phyloP scores from a whole-genome alignment of 345 rosid genomes.

The Linum tenue region DNA sequence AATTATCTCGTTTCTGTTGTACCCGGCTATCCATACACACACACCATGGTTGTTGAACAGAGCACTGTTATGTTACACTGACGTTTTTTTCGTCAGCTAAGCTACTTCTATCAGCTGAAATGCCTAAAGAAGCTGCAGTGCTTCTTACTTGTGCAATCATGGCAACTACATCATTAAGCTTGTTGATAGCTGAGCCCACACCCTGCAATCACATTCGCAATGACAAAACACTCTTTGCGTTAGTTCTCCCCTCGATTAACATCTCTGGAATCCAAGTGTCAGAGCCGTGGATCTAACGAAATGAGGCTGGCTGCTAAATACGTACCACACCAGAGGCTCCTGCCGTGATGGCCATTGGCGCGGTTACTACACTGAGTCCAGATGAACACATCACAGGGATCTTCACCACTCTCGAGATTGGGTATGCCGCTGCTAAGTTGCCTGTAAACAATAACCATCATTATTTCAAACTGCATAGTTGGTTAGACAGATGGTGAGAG shows the following conservation, averaged over 20 bases:
- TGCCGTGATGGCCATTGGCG: slow-evolving; percentile 61
- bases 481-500: too few species aligned
- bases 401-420: slow-evolving; percentile 47
- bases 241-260: neutral
- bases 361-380: slow-evolving; percentile 52
- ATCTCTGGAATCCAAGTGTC: neutral
- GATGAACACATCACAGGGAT: slow-evolving; percentile 59
- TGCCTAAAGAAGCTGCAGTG: slow-evolving; percentile 34
- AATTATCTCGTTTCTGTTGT: too few species aligned
- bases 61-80: too few species aligned
- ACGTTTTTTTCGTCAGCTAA: slow-evolving; percentile 7
- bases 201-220: slow-evolving; percentile 25
- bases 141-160: slow-evolving; percentile 58
- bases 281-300: neutral
- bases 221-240: neutral
- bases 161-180: slow-evolving; percentile 45
- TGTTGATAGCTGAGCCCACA: slow-evolving; percentile 52
- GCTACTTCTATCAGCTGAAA: slow-evolving; percentile 7
- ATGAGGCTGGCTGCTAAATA: neutral
- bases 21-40: too few species aligned
- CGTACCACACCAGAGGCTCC: slow-evolving; percentile 65
- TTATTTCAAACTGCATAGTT: too few species aligned
- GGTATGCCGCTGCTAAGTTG: slow-evolving; percentile 50
- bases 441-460: slow-evolving; percentile 16
- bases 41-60: too few species aligned